A percentile compares a stretch with the other conserved stretches of the same genome.
Evolutionary conservation across 2,329 filamentous ascomycete species (phyloP).

Genomic region (Claviceps sp.): DNA sequence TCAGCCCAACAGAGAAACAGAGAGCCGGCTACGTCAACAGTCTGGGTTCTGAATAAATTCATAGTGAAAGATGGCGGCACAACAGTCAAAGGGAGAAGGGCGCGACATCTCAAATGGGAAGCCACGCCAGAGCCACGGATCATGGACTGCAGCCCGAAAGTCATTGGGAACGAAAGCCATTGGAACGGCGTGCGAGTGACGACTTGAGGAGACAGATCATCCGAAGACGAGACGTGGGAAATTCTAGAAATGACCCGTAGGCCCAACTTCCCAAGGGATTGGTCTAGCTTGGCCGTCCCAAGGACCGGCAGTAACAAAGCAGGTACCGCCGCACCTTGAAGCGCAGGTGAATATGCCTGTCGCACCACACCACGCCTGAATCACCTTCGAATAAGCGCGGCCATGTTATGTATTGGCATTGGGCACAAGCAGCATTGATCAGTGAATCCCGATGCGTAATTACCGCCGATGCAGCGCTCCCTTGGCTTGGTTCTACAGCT

Average conservation of each 20-base stretch:
- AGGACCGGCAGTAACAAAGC: not conserved
- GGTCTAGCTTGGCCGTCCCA: not conserved
- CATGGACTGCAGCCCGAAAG: not conserved
- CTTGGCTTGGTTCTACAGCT: not conserved
- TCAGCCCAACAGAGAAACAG: not conserved
- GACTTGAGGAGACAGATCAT: too few species aligned
- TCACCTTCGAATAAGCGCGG: constrained; percentile 15
- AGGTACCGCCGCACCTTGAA: not conserved
- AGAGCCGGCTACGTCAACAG: constrained; percentile 18
- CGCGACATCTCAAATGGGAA: not conserved
- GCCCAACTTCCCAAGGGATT: too few species aligned
- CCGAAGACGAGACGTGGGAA: not conserved
- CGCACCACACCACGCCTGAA: not conserved
- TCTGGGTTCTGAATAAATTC: not conserved
- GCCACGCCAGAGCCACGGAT: not conserved
- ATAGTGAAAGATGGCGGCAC: not conserved
- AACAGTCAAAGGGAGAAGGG: not conserved
- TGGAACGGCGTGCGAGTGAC: too few species aligned
- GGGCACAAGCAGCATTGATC: constrained; percentile 13
- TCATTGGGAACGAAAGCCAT: not conserved
- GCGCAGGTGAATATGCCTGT: not conserved
- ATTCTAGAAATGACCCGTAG: not conserved
- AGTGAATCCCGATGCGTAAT: constrained; percentile 8
- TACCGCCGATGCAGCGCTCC: not conserved
- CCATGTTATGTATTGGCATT: constrained; percentile 17